Conservation (phyloP, 345 rosid species). For the Linum tenue region DNA sequence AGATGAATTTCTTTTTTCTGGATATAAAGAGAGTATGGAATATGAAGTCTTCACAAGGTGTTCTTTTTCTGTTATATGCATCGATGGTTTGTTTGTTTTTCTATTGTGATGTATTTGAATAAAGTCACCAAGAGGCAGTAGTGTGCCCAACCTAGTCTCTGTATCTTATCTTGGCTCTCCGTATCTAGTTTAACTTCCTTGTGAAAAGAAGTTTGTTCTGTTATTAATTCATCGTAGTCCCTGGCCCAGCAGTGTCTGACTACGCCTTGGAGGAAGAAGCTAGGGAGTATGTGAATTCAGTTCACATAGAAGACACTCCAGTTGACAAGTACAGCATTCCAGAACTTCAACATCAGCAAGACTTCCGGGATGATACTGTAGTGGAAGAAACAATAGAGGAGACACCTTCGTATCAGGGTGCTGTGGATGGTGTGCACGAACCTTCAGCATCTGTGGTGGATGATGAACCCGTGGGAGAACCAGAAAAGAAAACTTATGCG, state of each 20-base stretch:
- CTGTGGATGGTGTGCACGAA: constrained; percentile 38
- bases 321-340: constrained; percentile 54
- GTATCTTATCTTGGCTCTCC: too few relatives aligned
- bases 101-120: too few relatives aligned
- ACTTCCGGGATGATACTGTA: constrained; percentile 41
- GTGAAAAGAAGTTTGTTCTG: background rate
- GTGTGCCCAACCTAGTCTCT: too few relatives aligned
- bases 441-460: constrained; percentile 34
- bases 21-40: background rate
- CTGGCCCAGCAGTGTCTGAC: constrained; percentile 47
- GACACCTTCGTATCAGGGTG: constrained; percentile 22
- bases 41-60: background rate
- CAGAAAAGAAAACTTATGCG: constrained; percentile 68
- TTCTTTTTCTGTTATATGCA: background rate
- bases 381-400: constrained; percentile 65
- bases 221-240: constrained; percentile 9
- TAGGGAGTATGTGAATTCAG: constrained; percentile 52
- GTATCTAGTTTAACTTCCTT: background rate
- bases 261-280: constrained; percentile 74
- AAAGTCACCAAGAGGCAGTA: too few relatives aligned
- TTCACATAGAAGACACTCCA: constrained; percentile 64
- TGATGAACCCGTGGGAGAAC: constrained; percentile 53
- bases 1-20: background rate
- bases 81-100: background rate
- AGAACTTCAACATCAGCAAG: constrained; percentile 49